Base-by-base conservation (phyloP, 768 basidiomycete genomes). In the Pleurotus giganteus region DNA sequence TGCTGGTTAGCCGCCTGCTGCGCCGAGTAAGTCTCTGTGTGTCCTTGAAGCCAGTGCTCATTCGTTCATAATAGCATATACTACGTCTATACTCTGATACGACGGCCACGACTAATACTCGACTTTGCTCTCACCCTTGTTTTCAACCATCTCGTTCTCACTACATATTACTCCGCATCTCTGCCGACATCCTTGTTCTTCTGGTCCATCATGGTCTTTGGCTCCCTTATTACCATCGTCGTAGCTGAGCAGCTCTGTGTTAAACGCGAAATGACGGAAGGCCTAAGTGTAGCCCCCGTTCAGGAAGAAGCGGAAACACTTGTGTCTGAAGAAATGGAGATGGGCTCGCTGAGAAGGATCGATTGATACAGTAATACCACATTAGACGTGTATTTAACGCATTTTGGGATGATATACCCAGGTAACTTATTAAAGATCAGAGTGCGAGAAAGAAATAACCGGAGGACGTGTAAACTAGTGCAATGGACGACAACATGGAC, bases 201-300 rank as follows among this genome's bases (percentile, higher is more conserved):
- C 76, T 99, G 95, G 94, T 64, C 85, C 44, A 77, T 95, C 47
- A 75, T 95, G 66, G 69, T 81, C n/a, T 72, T 74, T 36, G 86
- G 91, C 41, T 79, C 91, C 5, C 73, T 83, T n/a, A 61, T 87
- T 34, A 89, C 86, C 57, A 82, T 98, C 58, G 76, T 94, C 51
- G 69, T 87, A 11, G 90, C 93, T 1, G 97, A 99, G 66, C 94
- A 98, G 63, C 75, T 97, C 24, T 95, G 96, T 66, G 89, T 96
- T 24, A 85, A 81, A 62, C 75, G 94, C 39, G 94, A 97, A 72
- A 92, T 97, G 92, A 72, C 74, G 17, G 92, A 95, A 65, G 94
- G 93, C 6, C 70, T 96, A 57, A 76, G 71, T 17, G 77, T 89
- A 34, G 69, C 72, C 34, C 69, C 75, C 47, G 65, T 75, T 8